Evolutionary conservation across 768 basidiomycete genomes (phyloP), one percentile per base, ranked within the genome.

Genomic region (Lepiota venenata): DNA sequence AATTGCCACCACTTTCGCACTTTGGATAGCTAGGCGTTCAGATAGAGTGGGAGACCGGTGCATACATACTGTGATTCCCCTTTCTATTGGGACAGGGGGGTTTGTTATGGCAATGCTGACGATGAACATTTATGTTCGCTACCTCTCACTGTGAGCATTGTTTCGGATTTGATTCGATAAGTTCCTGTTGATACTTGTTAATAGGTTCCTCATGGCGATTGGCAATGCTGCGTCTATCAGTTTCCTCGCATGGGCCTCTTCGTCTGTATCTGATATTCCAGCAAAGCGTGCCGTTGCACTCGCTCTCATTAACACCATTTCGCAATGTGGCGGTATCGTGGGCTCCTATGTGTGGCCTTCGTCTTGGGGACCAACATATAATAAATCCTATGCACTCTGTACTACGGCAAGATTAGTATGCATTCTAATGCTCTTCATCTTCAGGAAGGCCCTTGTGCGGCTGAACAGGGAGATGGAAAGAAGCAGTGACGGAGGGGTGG

Each of bases 211-310:
- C 40, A 86, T 90, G 82, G 84, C 87, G 4, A 83, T 85, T 60
- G 82, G 82, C 0, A 89, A 88, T 60, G 75, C 85, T 0, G 89
- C 81, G 4, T 89, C 87, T 68, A 80, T 91, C 58, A 77, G 79
- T 51, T 84, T 88, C 53, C 64, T 78, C 42, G 75, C 79, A 0
- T 82, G 80, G 80, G 71, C 74, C 9, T 78, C 76, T 54, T 73
- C 74, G 25, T 73, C 77, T n/a, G 71, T 81, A 15, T 65, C 74
- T 5, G 65, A 82, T n/a, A 85, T 93, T 21, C 78, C 91, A 4
- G 83, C 86, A n/a, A 95, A 94, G 69, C 84, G 93, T 4, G 88
- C 93, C 2, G 87, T 93, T n/a, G 87, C 87, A 11, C 75, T 96
- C 45, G 93, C 91, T 1, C 70, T 90, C 56, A 81, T 93, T 62